These are phyloP conservation scores for Aspergillus saccharolyticus DNA, from an alignment of 495 filamentous ascomycete genomes.

Conservation along the genomic window DNA sequence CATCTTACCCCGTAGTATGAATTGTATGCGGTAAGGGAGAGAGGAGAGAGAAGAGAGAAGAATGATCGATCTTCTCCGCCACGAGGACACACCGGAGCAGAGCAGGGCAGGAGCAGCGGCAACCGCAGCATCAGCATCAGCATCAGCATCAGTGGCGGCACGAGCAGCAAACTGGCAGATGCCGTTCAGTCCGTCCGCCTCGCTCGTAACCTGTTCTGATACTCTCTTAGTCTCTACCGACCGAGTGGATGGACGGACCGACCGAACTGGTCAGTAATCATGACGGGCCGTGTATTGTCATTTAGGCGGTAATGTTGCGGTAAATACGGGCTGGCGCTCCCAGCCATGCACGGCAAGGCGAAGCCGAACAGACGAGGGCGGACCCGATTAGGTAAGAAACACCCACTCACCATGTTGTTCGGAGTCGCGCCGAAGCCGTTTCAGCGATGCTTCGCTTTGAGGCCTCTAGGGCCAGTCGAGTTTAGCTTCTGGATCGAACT, in stretches of 20 bases:
- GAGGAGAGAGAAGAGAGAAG: neutral
- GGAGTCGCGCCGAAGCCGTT: constrained; percentile 6
- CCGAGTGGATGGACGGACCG: neutral
- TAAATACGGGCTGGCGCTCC: constrained; percentile 2
- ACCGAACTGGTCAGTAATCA: neutral
- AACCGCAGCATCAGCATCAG: neutral
- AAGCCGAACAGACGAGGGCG: constrained; percentile 1
- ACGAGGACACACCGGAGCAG: constrained; percentile 2
- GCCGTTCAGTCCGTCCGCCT: constrained; percentile 3
- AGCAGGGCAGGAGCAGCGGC: neutral
- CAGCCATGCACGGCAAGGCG: constrained; percentile 10
- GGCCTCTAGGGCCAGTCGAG: neutral
- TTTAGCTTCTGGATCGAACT: neutral
- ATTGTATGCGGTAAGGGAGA: neutral
- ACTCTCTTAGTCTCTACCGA: constrained; percentile 1
- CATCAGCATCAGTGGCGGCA: constrained; percentile 9
- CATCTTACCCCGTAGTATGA: no score
- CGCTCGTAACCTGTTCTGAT: neutral
- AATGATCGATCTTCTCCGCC: constrained; percentile 3
- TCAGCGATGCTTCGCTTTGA: neutral
- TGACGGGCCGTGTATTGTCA: neutral
- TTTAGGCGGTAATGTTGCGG: neutral
- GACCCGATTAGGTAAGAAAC: neutral
- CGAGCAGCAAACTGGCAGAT: constrained; percentile 5
- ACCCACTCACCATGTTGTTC: neutral